Conservation (phyloP, 1,139 yeast genomes). For the Suhomyces kunorum region DNA sequence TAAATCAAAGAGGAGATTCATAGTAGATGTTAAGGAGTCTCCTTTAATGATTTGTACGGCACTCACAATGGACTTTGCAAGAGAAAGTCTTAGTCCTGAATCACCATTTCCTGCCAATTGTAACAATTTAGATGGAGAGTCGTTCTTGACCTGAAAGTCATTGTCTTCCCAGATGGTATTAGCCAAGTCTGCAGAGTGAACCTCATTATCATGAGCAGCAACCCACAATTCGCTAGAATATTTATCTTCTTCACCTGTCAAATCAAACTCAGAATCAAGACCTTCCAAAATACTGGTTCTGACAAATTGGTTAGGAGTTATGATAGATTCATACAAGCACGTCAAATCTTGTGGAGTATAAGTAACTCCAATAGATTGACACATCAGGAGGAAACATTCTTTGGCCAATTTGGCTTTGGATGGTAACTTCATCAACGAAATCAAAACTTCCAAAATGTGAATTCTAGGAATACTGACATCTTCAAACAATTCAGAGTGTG, state of each 20-base stretch:
- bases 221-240: constrained; percentile 77
- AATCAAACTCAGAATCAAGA: constrained; percentile 82
- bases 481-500: constrained; percentile 74
- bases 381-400: constrained; percentile 74
- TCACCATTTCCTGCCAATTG: constrained; percentile 54
- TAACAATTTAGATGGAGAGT: constrained; percentile 49
- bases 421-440: constrained; percentile 70
- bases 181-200: constrained; percentile 64
- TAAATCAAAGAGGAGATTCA: constrained; percentile 51
- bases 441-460: constrained; percentile 58
- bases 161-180: constrained; percentile 85
- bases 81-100: constrained; percentile 65
- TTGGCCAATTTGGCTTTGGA: constrained; percentile 78
- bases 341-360: constrained; percentile 58
- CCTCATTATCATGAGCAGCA: constrained; percentile 72
- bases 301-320: constrained; percentile 69
- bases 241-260: constrained; percentile 49
- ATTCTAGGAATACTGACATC: constrained; percentile 70
- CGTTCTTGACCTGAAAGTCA: constrained; percentile 46
- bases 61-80: constrained; percentile 60
- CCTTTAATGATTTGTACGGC: constrained; percentile 37
- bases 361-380: constrained; percentile 71
- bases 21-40: constrained; percentile 32
- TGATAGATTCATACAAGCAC: constrained; percentile 57
- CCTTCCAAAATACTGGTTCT: constrained; percentile 79